Evolutionary conservation across 805 yeast genomes (phyloP), one percentile per base, ranked within the genome.

Genomic region (Candida ficus): DNA sequence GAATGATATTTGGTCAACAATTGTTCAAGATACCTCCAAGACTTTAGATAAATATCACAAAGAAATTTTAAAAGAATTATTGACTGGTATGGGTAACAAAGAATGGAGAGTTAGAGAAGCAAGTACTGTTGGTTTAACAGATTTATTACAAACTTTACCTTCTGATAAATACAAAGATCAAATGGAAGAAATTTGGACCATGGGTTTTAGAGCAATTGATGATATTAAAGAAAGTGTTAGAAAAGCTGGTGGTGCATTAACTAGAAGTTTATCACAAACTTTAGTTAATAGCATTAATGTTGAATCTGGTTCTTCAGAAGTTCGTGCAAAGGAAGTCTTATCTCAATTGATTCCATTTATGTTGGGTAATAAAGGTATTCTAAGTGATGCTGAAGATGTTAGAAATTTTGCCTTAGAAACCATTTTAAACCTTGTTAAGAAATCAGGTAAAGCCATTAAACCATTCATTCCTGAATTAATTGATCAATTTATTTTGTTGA

Each of bases 71-170:
- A 56, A 68, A 4, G 96, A 87, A 51, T 62, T 88, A 3, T 56
- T 87, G 33, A 56, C 53, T 2, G 74, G 87, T 20, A 82, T 88
- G 81, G 82, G 88, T 2, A 78, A 77, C 43, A 75, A 81, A 39
- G 97, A 93, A 60, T 93, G 98, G 97, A 74, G 98, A 50, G 86
- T 83, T 0, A 73, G 99, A 49, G 93, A 91, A 56, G 96, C 96
- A 0, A 77, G 93, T 58, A 70, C 91, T 0, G 58, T 73, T 9
- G 96, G 89, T 0, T 60, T 86, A 40, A 66, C 75, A 25, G 89
- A 87, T 48, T 61, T 91, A 16, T 60, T 93, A 12, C 83, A 80
- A 46, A 70, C 78, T n/a, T 68, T 73, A 20, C 70, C 80, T 0
- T 35, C 50, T 32, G 77, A 74, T 10, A 63, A 58, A 12, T 83